Conservation (phyloP, 768 basidiomycete species). For the Lyophyllum shimeji region DNA sequence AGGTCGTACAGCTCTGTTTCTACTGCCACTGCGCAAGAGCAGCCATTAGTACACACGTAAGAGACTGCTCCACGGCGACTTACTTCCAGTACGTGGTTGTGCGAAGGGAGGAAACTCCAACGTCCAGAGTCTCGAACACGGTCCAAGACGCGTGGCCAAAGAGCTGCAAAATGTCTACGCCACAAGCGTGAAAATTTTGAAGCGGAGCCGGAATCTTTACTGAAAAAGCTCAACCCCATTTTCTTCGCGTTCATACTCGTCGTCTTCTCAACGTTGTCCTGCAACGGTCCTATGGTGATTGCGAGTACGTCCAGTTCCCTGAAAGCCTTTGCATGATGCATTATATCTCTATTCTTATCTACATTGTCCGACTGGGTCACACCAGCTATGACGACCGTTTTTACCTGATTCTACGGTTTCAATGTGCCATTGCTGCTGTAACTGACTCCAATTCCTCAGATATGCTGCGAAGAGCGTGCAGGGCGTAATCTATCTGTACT, state of each 20-base stretch:
- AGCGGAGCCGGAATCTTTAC: conserved; percentile 31
- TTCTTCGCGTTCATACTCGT: not conserved
- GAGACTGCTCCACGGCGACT: not conserved
- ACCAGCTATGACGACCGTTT: conserved; percentile 50
- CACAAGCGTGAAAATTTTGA: conserved; percentile 26
- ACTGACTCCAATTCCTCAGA: conserved; percentile 6
- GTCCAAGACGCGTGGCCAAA: conserved; percentile 12
- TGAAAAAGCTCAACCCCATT: not conserved
- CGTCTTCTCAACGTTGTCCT: conserved; percentile 4
- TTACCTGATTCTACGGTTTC: conserved; percentile 27
- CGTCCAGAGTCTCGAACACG: not conserved
- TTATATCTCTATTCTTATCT: conserved; percentile 76
- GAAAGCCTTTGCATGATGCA: conserved; percentile 52
- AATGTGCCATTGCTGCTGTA: conserved; percentile 1
- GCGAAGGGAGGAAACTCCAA: not conserved
- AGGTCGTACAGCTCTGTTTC: conserved; percentile 88
- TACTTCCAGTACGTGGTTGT: conserved; percentile 3
- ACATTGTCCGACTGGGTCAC: conserved; percentile 81
- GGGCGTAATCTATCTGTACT: conserved; percentile 7
- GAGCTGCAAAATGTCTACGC: conserved; percentile 7
- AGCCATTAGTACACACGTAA: not conserved
- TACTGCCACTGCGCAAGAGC: conserved; percentile 51
- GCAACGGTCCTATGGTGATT: not conserved
- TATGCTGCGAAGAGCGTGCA: not conserved
- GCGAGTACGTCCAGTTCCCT: conserved; percentile 4